phyloP scores from a whole-genome alignment of 768 basidiomycete genomes.

The Amanita pallidorosea region DNA sequence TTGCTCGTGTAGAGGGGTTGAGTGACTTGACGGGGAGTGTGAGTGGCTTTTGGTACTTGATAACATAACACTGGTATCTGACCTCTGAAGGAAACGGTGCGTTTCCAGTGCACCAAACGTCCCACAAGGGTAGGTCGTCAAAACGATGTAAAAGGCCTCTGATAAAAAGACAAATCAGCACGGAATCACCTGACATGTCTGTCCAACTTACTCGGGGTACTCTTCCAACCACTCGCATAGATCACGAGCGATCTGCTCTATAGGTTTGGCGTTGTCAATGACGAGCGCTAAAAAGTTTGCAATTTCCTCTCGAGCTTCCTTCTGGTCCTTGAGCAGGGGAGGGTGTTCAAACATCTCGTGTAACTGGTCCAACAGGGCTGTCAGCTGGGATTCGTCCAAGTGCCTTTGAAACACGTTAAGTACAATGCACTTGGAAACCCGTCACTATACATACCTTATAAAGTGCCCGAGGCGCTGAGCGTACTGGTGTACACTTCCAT shows the following conservation, averaged over 20 bases:
- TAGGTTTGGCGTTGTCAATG: conserved; percentile 6
- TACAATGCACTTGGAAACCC: neutral
- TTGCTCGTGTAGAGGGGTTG: conserved; percentile 59
- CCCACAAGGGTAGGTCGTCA: conserved; percentile 48
- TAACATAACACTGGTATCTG: conserved; percentile 5
- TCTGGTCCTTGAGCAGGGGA: neutral
- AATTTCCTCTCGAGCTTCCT: conserved; percentile 1
- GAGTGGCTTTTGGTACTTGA: neutral
- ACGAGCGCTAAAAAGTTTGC: conserved; percentile 13
- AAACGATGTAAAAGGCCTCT: conserved; percentile 22
- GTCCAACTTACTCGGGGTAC: conserved; percentile 32
- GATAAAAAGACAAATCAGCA: neutral
- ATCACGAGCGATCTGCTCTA: conserved; percentile 12
- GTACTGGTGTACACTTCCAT: conserved; percentile 31
- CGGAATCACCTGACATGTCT: conserved; percentile 8
- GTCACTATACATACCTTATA: conserved; percentile 22
- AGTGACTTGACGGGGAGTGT: conserved; percentile 33
- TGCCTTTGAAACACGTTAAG: conserved; percentile 19
- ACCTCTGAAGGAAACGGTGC: conserved; percentile 64
- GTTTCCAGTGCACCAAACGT: conserved; percentile 62
- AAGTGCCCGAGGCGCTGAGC: conserved; percentile 37
- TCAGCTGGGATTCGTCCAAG: conserved; percentile 22
- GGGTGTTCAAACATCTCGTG: conserved; percentile 22
- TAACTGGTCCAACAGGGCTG: conserved; percentile 25
- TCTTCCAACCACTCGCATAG: conserved; percentile 40